Evolutionary conservation across 129 eudicot species (phyloP), one percentile per base, ranked within the genome.

Genomic region (Flaveria sonorensis): DNA sequence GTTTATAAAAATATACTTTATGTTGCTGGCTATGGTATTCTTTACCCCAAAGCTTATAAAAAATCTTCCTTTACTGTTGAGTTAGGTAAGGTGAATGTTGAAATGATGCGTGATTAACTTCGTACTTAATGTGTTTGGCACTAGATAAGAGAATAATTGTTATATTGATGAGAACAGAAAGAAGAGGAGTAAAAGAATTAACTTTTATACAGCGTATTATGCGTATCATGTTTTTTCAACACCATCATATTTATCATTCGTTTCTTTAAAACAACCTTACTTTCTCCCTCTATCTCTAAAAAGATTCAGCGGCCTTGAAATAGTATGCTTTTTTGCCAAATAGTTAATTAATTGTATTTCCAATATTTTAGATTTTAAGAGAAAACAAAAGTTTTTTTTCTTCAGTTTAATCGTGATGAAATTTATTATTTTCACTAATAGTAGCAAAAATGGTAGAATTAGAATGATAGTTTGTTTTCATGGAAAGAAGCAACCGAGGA

Each of bases 1-100:
- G 43, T 23, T 14, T 63, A 15, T 30, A 63, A 2, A 32, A 13
- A 19, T 1, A 1, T 7, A 0, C 9, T 72, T 53, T 20, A n/a
- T 72, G 50, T 48, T 24, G 61, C 36, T 55, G 67, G 39, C 18
- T 55, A 55, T 70, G 74, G 40, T 50, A 24, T 32, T 72, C 77
- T 24, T 30, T 55, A 55, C 77, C 18, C 36, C 51, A 51, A 36
- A 30, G n/a, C 6, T 4, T 10, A 19, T 55, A 1, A 42, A 39
- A 72, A 28, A 20, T 51, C 46, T 26, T 71, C 50, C 74, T 51
- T 50, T 15, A 71, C 16, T 51, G 23, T 20, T 51, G 63, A 71
- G n/a, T 28, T 51, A 28, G 62, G 63, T 28, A 28, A 26, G 26
- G 32, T 13, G 74, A 48, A 26, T 64, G 6, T 26, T 62, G 43